A percentile compares a stretch with the other conserved stretches of the same genome.
Evolutionary conservation across 768 basidiomycete genomes (phyloP).

Genomic region (Pholiota conissans): DNA sequence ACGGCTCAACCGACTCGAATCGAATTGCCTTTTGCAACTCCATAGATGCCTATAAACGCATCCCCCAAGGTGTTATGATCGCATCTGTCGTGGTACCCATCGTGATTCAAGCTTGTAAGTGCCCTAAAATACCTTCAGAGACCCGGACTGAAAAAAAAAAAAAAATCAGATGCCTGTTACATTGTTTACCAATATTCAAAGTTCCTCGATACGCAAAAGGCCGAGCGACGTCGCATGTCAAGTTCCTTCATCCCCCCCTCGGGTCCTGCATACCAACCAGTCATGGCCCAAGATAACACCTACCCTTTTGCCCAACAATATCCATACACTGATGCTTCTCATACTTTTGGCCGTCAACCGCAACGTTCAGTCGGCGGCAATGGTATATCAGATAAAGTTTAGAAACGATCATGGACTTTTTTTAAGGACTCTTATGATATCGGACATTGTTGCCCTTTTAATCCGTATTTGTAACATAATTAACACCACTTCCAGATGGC

Average conservation of each 20-base stretch:
- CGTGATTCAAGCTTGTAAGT: conserved; percentile 39
- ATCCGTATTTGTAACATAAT: neutral
- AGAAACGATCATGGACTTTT: neutral
- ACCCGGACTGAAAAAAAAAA: too few species aligned
- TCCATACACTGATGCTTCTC: conserved; percentile 29
- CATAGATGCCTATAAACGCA: conserved; percentile 22
- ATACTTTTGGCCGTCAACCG: conserved; percentile 27
- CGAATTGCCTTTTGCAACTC: conserved; percentile 31
- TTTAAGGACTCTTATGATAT: neutral
- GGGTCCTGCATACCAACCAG: conserved; percentile 25
- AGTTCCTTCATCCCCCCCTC: conserved; percentile 15
- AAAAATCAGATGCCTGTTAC: conserved; percentile 44
- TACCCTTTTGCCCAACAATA: conserved; percentile 31
- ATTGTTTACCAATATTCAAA: conserved; percentile 35
- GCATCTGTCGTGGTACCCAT: conserved; percentile 35
- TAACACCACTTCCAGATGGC: neutral
- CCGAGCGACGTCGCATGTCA: conserved; percentile 22
- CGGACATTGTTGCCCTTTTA: conserved; percentile 1
- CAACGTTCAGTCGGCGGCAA: conserved; percentile 9
- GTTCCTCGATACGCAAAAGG: conserved; percentile 29
- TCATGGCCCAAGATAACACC: conserved; percentile 26
- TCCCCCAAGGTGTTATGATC: conserved; percentile 29
- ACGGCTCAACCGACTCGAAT: conserved; percentile 21
- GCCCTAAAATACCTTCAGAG: neutral
- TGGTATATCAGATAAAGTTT: conserved; percentile 12